A percentile compares a stretch with the other conserved stretches of the same genome.
These are phyloP conservation scores for Tricholoma bakamatsutake DNA, from an alignment of 768 basidiomycete species.

Conservation along the genomic window DNA sequence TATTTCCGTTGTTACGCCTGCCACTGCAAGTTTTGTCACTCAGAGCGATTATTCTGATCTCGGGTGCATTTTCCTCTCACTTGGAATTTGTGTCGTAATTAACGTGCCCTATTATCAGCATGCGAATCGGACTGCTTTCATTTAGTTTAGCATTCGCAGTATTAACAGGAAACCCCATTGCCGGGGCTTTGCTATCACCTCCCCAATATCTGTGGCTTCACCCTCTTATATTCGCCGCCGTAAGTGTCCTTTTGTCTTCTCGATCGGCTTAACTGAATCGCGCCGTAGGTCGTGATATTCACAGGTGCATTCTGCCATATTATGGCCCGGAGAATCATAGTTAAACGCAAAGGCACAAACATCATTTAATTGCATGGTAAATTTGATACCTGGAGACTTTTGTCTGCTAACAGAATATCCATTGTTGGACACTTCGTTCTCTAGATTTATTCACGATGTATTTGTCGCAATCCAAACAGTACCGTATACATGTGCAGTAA, in stretches of 20 bases:
- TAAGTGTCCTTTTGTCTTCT: constrained; percentile 16
- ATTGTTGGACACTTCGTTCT: not conserved
- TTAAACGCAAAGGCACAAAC: constrained; percentile 23
- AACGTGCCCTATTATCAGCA: constrained; percentile 18
- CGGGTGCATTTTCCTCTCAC: constrained; percentile 26
- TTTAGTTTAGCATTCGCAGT: constrained; percentile 39
- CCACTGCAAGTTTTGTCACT: constrained; percentile 33
- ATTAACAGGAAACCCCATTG: constrained; percentile 46
- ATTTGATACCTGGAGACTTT: not conserved
- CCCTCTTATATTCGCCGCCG: constrained; percentile 40
- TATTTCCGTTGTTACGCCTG: constrained; percentile 34
- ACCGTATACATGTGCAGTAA: constrained; percentile 11
- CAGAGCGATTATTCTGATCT: constrained; percentile 38
- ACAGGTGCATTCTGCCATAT: constrained; percentile 27
- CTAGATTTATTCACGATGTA: not conserved
- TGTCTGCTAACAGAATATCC: not conserved
- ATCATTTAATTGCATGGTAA: not conserved
- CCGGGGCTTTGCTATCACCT: constrained; percentile 41
- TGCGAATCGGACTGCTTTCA: constrained; percentile 41
- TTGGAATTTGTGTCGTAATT: not conserved
- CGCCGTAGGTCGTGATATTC: constrained; percentile 26
- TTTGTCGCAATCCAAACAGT: not conserved
- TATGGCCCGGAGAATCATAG: constrained; percentile 25
- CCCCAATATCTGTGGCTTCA: constrained; percentile 33
- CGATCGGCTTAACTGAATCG: not conserved